A percentile compares a stretch with the other conserved stretches of the same genome.
Evolutionary conservation across 2,329 filamentous ascomycete genomes (phyloP).

Genomic region (Trichoderma sp.): DNA sequence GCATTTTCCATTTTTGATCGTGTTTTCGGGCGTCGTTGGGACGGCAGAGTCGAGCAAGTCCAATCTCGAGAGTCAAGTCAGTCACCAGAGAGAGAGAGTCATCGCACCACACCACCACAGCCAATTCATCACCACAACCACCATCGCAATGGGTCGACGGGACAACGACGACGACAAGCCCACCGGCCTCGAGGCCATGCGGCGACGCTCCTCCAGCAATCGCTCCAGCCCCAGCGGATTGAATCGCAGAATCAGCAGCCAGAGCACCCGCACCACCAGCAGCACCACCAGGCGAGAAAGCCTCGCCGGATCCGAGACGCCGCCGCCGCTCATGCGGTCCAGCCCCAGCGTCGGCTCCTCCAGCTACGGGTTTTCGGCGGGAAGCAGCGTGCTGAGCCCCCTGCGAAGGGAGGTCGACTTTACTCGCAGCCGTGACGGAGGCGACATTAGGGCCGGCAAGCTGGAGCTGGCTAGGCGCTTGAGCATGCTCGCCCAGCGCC

Average conservation of each 20-base stretch:
- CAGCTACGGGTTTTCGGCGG: slow-evolving; percentile 34
- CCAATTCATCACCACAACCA: neutral
- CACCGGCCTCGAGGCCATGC: slow-evolving; percentile 19
- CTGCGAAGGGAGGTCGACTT: slow-evolving; percentile 32
- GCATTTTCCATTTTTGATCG: neutral
- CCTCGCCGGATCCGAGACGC: slow-evolving; percentile 18
- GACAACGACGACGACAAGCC: slow-evolving; percentile 16
- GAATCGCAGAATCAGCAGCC: slow-evolving; percentile 21
- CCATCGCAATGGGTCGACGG: slow-evolving; percentile 16
- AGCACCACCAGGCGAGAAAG: slow-evolving; percentile 18
- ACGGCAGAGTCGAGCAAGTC: slow-evolving; percentile 11
- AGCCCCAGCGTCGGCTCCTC: slow-evolving; percentile 35
- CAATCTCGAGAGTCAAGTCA: neutral
- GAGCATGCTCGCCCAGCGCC: slow-evolving; percentile 40
- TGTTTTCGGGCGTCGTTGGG: neutral
- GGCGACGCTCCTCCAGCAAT: slow-evolving; percentile 22
- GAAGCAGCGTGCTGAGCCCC: slow-evolving; percentile 31
- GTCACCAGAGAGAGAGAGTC: too few relatives aligned
- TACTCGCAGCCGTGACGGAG: slow-evolving; percentile 20
- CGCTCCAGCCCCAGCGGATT: slow-evolving; percentile 19
- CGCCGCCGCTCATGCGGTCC: slow-evolving; percentile 31
- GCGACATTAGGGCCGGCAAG: slow-evolving; percentile 33
- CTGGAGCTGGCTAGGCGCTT: slow-evolving; percentile 46
- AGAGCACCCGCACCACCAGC: slow-evolving; percentile 23
- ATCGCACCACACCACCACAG: neutral